These are phyloP conservation scores for Solanum bulbocastanum DNA, from an alignment of 257 asterid species.

Conservation along the genomic window DNA sequence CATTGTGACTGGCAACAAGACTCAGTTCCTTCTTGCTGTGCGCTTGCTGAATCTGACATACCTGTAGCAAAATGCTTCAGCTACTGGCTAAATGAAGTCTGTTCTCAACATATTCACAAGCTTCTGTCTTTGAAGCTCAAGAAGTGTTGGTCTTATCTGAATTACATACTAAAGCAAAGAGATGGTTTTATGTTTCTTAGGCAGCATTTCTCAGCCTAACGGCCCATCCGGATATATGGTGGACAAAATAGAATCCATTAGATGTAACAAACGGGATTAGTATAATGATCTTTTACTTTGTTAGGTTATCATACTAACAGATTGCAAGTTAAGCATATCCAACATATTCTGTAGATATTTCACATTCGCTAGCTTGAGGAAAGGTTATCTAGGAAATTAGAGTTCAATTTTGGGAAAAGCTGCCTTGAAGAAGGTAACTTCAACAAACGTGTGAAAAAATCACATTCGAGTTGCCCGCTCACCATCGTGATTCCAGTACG, in stretches of 20 bases:
- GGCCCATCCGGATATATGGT: not conserved
- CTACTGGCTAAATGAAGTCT: conserved; percentile 12
- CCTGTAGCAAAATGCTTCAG: conserved; percentile 24
- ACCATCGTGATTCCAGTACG: not conserved
- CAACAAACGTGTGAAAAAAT: not conserved
- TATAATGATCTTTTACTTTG: not conserved
- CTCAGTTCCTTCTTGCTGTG: conserved; percentile 42
- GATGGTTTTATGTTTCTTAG: not conserved
- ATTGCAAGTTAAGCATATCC: not conserved
- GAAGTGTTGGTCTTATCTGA: not conserved
- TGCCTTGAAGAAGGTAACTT: not conserved
- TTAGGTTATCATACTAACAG: not conserved
- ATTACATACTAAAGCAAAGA: not conserved
- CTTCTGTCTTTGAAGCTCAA: not conserved
- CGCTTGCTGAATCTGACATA: conserved; percentile 58
- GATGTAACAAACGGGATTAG: not conserved
- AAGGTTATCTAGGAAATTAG: not conserved
- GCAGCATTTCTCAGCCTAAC: not conserved
- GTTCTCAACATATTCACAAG: not conserved
- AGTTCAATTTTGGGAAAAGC: not conserved
- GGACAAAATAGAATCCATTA: not conserved
- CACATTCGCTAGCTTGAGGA: not conserved
- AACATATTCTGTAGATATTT: not conserved
- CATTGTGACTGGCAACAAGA: conserved; percentile 56
- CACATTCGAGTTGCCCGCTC: not conserved